Base-by-base conservation (phyloP, 148 eudicot species). In the Cornus controversa region DNA sequence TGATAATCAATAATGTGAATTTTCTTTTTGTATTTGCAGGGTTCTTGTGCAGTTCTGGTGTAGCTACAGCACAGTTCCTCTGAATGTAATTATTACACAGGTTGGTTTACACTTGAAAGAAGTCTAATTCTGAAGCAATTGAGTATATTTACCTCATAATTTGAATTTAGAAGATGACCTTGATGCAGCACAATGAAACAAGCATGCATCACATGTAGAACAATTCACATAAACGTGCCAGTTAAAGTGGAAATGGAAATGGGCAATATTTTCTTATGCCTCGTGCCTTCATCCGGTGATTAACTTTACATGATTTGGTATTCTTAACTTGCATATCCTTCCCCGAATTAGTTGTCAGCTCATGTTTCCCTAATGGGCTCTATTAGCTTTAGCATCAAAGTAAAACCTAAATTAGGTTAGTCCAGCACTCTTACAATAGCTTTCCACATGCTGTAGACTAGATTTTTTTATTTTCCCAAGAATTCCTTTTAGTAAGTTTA, bases 1-100 rank as follows among this genome's bases (percentile, higher is more conserved):
- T 54, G 14, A 3, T 15, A 7, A 13, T 29, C 67, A 66, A 75
- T 25, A 24, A 25, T 54, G 2, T 26, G 45, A 40, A 14, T 58
- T 15, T 74, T 40, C n/a, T 25, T 79, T 78, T 76, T 15, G 25
- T 70, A 24, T 36, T 22, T 89, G 85, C 96, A 96, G 99, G 84
- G 82, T 96, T 78, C 79, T 96, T 18, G 94, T 96, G 83, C 99
- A 96, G 69, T 88, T 96, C 72, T 96, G 99, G 99, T 96, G 97
- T 81, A 96, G 98, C 93, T 90, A 96, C 78, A 93, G 95, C 83
- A 96, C 99, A 13, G 95, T 90, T 18, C 97, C 98, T 75, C 80
- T 93, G 53, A 93, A 94, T 75, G 95, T 96, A n/a, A 84, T 96
- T 25, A 85, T 96, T 77, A 88, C 98, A 71, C 96, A 89, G 98